Conservation (phyloP, 176 grass and related monocot species). For the Elymus sibiricus region DNA sequence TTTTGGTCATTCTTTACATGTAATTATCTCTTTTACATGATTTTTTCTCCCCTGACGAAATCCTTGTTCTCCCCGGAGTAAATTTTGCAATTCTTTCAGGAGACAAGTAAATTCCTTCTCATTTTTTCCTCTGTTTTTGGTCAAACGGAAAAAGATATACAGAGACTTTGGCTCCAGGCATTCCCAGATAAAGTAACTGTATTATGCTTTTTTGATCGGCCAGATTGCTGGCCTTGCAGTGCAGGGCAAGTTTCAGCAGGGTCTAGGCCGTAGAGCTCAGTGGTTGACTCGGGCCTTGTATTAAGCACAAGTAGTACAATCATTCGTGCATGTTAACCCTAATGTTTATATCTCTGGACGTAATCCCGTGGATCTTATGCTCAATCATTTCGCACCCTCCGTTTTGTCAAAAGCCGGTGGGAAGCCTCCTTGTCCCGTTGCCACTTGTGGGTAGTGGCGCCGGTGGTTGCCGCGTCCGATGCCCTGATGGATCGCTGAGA, state of each 20-base stretch:
- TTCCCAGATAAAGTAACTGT: slow-evolving; percentile 13
- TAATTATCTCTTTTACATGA: slow-evolving; percentile 93
- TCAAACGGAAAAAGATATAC: slow-evolving; percentile 36
- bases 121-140: neutral
- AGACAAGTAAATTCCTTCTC: slow-evolving; percentile 45
- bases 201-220: neutral
- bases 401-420: neutral
- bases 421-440: neutral
- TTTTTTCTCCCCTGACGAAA: slow-evolving; percentile 43
- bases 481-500: slow-evolving; percentile 3
- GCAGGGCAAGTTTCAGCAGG: slow-evolving; percentile 5
- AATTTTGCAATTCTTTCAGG: slow-evolving; percentile 63
- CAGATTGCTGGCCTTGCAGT: slow-evolving; percentile 21
- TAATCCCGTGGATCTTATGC: neutral
- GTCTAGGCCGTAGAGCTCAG: slow-evolving; percentile 21
- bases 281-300: slow-evolving; percentile 13
- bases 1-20: slow-evolving; percentile 75
- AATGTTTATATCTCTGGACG: neutral
- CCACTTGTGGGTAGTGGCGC: neutral
- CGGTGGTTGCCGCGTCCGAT: slow-evolving; percentile 10
- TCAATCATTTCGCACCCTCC: slow-evolving; percentile 20
- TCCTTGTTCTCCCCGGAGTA: slow-evolving; percentile 58
- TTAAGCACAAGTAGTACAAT: slow-evolving; percentile 16
- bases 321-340: neutral
- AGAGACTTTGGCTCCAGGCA: slow-evolving; percentile 27